These are phyloP conservation scores for Verticillium nubilum DNA, from an alignment of 2,329 filamentous ascomycete species.

Conservation along the genomic window DNA sequence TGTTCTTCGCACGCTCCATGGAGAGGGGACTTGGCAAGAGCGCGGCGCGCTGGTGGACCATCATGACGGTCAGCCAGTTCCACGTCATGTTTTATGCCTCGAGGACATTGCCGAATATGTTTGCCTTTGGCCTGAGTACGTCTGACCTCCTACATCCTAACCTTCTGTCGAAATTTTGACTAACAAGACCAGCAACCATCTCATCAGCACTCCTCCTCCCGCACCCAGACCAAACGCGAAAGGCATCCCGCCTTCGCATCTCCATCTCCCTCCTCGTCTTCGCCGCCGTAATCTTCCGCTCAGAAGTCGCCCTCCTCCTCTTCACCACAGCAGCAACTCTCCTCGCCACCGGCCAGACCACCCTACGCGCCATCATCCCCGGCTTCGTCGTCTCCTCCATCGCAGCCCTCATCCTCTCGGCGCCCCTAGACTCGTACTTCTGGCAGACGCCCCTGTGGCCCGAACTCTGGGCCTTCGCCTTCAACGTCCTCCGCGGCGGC, in stretches of 20 bases:
- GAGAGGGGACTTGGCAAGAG: slow-evolving; percentile 61
- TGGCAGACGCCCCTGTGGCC: slow-evolving; percentile 89
- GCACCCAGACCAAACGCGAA: slow-evolving; percentile 19
- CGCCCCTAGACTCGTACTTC: slow-evolving; percentile 85
- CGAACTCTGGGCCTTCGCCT: slow-evolving; percentile 83
- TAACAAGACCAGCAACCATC: slow-evolving; percentile 50
- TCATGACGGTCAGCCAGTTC: slow-evolving; percentile 80
- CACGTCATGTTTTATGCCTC: slow-evolving; percentile 92
- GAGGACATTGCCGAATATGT: slow-evolving; percentile 91
- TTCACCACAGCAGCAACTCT: slow-evolving; percentile 61
- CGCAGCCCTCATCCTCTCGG: slow-evolving; percentile 63
- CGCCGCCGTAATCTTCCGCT: slow-evolving; percentile 79
- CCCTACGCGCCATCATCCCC: slow-evolving; percentile 53
- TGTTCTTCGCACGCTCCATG: slow-evolving; percentile 60
- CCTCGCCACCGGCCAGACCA: slow-evolving; percentile 48
- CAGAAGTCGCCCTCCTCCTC: slow-evolving; percentile 80
- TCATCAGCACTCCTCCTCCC: slow-evolving; percentile 48
- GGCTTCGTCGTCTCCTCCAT: slow-evolving; percentile 60
- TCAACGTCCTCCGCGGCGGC: slow-evolving; percentile 80
- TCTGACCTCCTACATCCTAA: slow-evolving; percentile 10
- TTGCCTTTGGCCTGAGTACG: slow-evolving; percentile 82
- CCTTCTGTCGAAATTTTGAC: neutral
- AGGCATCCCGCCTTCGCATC: slow-evolving; percentile 46
- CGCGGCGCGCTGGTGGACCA: slow-evolving; percentile 71
- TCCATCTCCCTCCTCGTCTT: slow-evolving; percentile 72